Evolutionary conservation across 192 early-diverging fungal species (phyloP).

Genomic region (Entomortierella chlamydospora): DNA sequence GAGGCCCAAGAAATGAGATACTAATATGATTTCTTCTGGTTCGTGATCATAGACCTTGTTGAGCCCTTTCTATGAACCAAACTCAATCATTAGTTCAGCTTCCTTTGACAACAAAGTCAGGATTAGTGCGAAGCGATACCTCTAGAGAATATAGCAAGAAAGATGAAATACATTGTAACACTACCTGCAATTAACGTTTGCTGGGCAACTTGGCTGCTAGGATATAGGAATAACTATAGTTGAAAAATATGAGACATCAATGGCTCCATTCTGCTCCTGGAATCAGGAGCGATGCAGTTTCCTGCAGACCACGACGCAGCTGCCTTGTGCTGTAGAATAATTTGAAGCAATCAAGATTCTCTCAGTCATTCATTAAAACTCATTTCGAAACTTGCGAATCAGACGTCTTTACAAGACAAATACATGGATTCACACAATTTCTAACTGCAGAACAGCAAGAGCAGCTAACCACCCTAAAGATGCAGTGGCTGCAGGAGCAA

Average conservation of each 20-base stretch:
- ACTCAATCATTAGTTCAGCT: conserved; percentile 80
- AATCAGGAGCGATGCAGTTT: neutral
- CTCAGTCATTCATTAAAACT: too few relatives aligned
- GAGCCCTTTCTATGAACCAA: conserved; percentile 93
- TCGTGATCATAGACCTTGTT: conserved; percentile 71
- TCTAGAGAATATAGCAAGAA: conserved; percentile 56
- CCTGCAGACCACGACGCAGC: too few relatives aligned
- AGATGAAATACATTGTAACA: conserved; percentile 3
- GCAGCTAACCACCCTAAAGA: neutral
- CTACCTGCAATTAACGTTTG: neutral
- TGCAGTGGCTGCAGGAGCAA: conserved; percentile 8
- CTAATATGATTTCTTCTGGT: neutral
- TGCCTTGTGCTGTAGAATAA: too few relatives aligned
- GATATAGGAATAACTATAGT: too few relatives aligned
- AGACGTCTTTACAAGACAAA: neutral
- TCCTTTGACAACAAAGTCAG: conserved; percentile 87
- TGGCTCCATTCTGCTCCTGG: neutral
- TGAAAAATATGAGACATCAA: too few relatives aligned
- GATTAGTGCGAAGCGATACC: conserved; percentile 76
- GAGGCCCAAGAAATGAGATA: too few relatives aligned
- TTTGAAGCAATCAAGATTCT: too few relatives aligned
- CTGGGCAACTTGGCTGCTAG: too few relatives aligned
- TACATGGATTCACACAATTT: neutral
- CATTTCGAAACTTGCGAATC: neutral
- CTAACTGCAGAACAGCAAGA: conserved; percentile 1